Conservation (phyloP, 169 alveolate genomes). For the Besnoitia besnoiti region DNA sequence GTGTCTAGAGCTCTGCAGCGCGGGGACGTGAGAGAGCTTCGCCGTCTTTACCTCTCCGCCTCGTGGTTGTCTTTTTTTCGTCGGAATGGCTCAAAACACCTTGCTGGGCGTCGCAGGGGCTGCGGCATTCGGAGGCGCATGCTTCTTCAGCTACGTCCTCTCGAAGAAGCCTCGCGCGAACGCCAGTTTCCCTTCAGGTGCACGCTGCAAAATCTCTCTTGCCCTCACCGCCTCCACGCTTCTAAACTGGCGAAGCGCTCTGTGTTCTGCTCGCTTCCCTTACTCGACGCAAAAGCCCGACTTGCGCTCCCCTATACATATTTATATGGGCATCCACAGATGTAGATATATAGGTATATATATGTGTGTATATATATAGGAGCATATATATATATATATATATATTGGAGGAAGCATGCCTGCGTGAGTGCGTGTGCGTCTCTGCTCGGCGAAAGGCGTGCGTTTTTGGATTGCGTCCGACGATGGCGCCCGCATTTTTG, state of each 20-base stretch:
- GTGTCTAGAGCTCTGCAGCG: too few relatives aligned
- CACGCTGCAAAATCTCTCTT: background rate
- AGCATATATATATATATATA: background rate
- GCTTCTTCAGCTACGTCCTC: background rate
- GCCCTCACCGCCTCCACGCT: background rate
- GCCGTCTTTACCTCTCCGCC: background rate
- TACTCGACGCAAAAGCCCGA: too few relatives aligned
- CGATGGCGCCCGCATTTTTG: too few relatives aligned
- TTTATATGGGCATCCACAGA: too few relatives aligned
- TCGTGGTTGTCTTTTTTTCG: background rate
- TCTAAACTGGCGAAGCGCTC: background rate
- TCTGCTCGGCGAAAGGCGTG: too few relatives aligned
- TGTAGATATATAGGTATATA: background rate
- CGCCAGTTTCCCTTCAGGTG: conserved; percentile 10
- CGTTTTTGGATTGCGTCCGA: too few relatives aligned
- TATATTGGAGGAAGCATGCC: background rate
- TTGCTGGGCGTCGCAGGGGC: conserved; percentile 34
- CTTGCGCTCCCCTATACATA: background rate
- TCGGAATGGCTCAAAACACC: background rate
- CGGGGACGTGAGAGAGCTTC: too few relatives aligned
- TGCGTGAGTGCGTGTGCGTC: background rate
- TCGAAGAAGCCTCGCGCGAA: conserved; percentile 9
- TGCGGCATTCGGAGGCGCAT: conserved; percentile 27
- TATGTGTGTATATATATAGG: background rate
- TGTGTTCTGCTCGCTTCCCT: background rate